A percentile compares a stretch with the other conserved stretches of the same genome.
phyloP scores from a whole-genome alignment of 2,329 filamentous ascomycete species.

The Aspergillus sp. region DNA sequence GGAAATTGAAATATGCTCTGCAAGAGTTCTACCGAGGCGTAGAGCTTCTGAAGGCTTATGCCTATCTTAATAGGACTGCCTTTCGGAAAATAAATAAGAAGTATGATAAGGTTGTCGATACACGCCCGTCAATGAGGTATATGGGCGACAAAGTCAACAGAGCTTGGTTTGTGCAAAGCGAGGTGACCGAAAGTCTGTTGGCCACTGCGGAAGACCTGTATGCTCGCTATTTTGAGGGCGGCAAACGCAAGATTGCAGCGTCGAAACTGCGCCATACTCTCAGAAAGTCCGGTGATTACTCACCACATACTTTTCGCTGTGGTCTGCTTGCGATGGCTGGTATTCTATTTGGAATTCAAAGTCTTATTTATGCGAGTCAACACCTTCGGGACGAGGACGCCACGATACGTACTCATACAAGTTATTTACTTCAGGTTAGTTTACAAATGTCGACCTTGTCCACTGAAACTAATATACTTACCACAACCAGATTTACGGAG shows the following conservation, averaged over 20 bases:
- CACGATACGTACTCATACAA: slow-evolving; percentile 54
- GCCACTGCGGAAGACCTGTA: slow-evolving; percentile 85
- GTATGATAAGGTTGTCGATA: slow-evolving; percentile 87
- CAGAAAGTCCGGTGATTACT: slow-evolving; percentile 59
- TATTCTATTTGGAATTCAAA: slow-evolving; percentile 65
- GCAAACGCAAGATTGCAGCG: slow-evolving; percentile 87
- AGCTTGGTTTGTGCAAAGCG: slow-evolving; percentile 87
- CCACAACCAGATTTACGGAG: slow-evolving; percentile 73
- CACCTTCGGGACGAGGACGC: slow-evolving; percentile 53
- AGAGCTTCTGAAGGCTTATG: slow-evolving; percentile 88
- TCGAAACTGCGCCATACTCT: slow-evolving; percentile 78
- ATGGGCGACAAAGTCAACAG: slow-evolving; percentile 90
- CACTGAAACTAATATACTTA: slow-evolving; percentile 13
- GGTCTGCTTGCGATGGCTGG: slow-evolving; percentile 69
- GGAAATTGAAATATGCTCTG: slow-evolving; percentile 85
- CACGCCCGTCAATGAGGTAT: slow-evolving; percentile 74
- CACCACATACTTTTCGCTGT: slow-evolving; percentile 59
- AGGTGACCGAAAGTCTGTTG: slow-evolving; percentile 78
- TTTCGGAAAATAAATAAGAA: slow-evolving; percentile 99
- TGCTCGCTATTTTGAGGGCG: slow-evolving; percentile 88
- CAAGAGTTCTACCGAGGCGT: slow-evolving; percentile 92
- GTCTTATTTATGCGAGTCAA: slow-evolving; percentile 60
- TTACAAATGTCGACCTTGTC: not conserved
- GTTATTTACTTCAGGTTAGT: slow-evolving; percentile 67
- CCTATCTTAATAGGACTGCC: slow-evolving; percentile 83